Evolutionary conservation across 371 early-diverging fungal species (phyloP).

Genomic region (Mucor circinelloides): DNA sequence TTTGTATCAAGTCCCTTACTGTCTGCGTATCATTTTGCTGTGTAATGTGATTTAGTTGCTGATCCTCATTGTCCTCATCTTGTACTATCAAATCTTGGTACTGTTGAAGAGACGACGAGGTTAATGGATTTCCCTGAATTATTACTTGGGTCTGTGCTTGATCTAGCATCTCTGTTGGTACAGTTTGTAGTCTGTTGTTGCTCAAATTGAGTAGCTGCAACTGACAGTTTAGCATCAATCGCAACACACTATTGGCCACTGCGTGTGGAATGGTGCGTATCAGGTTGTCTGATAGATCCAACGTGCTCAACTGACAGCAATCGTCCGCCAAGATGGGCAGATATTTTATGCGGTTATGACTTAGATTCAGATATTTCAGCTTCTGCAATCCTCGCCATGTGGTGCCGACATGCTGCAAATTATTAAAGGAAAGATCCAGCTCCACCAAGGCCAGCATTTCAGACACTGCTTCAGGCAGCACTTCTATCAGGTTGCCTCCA

Average conservation of each 20-base stretch:
- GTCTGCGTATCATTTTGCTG: not conserved
- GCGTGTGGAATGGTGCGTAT: conserved; percentile 52
- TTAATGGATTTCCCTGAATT: conserved; percentile 65
- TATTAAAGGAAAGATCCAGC: conserved; percentile 58
- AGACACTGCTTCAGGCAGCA: conserved; percentile 47
- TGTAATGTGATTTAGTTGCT: not conserved
- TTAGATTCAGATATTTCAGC: conserved; percentile 37
- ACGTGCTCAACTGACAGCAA: conserved; percentile 22
- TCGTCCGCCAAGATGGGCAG: conserved; percentile 29
- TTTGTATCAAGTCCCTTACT: not conserved
- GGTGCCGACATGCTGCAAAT: conserved; percentile 42
- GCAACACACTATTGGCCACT: conserved; percentile 39
- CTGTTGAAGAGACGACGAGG: conserved; percentile 3
- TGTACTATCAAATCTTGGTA: not conserved
- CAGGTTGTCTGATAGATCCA: conserved; percentile 53
- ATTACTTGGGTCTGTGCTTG: conserved; percentile 48
- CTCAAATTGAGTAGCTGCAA: conserved; percentile 61
- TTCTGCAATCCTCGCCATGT: conserved; percentile 25
- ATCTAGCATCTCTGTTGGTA: conserved; percentile 59
- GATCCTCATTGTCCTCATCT: not conserved
- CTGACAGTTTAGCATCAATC: conserved; percentile 15
- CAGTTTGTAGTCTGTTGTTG: conserved; percentile 55
- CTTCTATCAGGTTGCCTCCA: conserved; percentile 55
- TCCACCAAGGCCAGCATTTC: conserved; percentile 47
- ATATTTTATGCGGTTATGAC: conserved; percentile 52